Percentiles rank a stretch among this genome's conserved stretches.
These are phyloP conservation scores for Cyberlindnera mrakii DNA, from an alignment of 805 yeast genomes.

Conservation along the genomic window DNA sequence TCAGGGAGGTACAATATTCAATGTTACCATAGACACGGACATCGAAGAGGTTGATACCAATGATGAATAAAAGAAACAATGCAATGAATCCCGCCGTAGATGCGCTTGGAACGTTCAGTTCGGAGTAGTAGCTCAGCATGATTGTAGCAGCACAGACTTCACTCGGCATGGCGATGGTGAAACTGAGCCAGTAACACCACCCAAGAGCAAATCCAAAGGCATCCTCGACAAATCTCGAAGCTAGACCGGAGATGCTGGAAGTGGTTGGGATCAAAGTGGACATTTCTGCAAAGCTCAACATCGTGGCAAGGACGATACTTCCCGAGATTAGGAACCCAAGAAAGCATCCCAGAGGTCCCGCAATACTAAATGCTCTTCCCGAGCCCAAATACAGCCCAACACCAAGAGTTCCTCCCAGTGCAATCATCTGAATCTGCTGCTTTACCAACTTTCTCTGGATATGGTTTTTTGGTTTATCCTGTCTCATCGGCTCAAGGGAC, in stretches of 20 bases:
- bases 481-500: conserved; percentile 1
- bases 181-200: conserved; percentile 68
- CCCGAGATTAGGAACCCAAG: conserved; percentile 65
- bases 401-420: conserved; percentile 74
- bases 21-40: conserved; percentile 72
- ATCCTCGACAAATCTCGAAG: conserved; percentile 71
- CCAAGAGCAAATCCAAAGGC: conserved; percentile 74
- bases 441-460: conserved; percentile 55
- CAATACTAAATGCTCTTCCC: conserved; percentile 66
- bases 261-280: conserved; percentile 74
- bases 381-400: conserved; percentile 67
- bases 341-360: conserved; percentile 74
- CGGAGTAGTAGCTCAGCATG: conserved; percentile 62
- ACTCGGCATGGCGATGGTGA: conserved; percentile 67
- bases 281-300: conserved; percentile 77
- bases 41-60: conserved; percentile 54
- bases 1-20: conserved; percentile 54
- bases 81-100: conserved; percentile 62
- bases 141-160: conserved; percentile 79
- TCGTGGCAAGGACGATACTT: conserved; percentile 56
- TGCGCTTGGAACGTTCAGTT: conserved; percentile 42
- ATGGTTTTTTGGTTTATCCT: conserved; percentile 13
- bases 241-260: conserved; percentile 70
- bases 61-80: conserved; percentile 42
- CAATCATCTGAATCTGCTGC: conserved; percentile 71